These are phyloP conservation scores for Pythium insidiosum DNA, from an alignment of 352 stramenopile species.

Conservation along the genomic window DNA sequence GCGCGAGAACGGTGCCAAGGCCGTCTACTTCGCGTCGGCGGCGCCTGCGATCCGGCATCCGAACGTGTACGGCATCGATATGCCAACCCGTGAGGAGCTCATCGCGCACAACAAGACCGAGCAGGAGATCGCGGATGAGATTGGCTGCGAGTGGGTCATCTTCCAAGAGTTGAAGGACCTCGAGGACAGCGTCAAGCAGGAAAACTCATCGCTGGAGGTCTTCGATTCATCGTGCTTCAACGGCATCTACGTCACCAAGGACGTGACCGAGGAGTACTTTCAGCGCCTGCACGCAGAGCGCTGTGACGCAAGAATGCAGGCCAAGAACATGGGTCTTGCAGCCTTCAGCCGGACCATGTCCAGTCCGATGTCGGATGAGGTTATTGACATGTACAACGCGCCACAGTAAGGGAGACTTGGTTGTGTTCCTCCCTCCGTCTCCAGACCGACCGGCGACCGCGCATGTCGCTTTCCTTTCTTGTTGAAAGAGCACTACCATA, in stretches of 20 bases:
- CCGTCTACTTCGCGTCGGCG: conserved; percentile 94
- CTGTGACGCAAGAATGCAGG: conserved; percentile 75
- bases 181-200: conserved; percentile 76
- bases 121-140: conserved; percentile 90
- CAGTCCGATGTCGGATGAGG: conserved; percentile 71
- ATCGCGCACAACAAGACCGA: conserved; percentile 95
- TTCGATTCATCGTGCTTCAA: conserved; percentile 98
- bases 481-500: too few species aligned
- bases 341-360: conserved; percentile 74
- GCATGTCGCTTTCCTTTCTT: too few species aligned
- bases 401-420: conserved; percentile 40
- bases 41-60: conserved; percentile 96
- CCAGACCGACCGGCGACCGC: too few species aligned
- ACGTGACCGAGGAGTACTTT: conserved; percentile 85
- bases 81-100: conserved; percentile 96
- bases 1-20: conserved; percentile 95
- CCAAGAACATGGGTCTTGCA: conserved; percentile 78
- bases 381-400: conserved; percentile 87
- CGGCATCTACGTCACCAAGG: conserved; percentile 94
- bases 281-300: conserved; percentile 69
- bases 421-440: not conserved
- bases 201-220: conserved; percentile 51
- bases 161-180: conserved; percentile 91
- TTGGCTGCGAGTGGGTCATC: conserved; percentile 95
- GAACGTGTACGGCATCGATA: conserved; percentile 99